Base-by-base conservation (phyloP, 495 filamentous ascomycete genomes). In the Penicillium pancosmium region DNA sequence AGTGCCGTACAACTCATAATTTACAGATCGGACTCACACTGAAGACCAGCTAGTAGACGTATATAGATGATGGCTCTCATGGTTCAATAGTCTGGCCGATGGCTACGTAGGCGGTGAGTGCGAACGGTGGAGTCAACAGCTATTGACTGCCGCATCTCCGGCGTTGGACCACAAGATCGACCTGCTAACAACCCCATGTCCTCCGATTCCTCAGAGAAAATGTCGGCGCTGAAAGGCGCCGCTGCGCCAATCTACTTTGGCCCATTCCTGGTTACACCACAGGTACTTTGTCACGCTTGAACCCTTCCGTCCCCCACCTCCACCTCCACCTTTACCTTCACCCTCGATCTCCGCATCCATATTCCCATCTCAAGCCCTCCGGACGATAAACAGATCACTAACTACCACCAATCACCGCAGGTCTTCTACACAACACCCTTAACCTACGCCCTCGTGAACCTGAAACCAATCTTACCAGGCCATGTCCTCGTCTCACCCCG, bases 381-480 rank as follows among this genome's bases (percentile, higher is more conserved):
- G 8, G 27, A 7, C 6, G 27, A 31, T 31, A 31, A 31, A 6
- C 0, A 31, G 8, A 0, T 31, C 27, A 31, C 27, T 31, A 31
- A 31, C 3, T 7, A 31, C 27, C 27, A 50, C 25, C 48, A 44
- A 16, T 44, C 10, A 13, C 16, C 8, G 3, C 46, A 85, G 89
- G 89, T 96, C 78, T 98, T 98, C 82, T 82, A 94, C 76, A 77
- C 73, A 62, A 96, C 93, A 11, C 79, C 88, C 12, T 80, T 86
- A 65, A 86, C 86, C 69, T 94, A 90, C 79, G 89, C 89, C 57
- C 83, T 97, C 52, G 92, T 97, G 21, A 97, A 97, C 79, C 84
- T 97, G 66, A 97, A 96, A 73, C 94, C 94, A 12, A 84, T 98
- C 16, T 84, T 98, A 1, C 92, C 94, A 0, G 94, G 94, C 48